Evolutionary conservation across 495 filamentous ascomycete species (phyloP).

Genomic region (Aspergillus baeticus): DNA sequence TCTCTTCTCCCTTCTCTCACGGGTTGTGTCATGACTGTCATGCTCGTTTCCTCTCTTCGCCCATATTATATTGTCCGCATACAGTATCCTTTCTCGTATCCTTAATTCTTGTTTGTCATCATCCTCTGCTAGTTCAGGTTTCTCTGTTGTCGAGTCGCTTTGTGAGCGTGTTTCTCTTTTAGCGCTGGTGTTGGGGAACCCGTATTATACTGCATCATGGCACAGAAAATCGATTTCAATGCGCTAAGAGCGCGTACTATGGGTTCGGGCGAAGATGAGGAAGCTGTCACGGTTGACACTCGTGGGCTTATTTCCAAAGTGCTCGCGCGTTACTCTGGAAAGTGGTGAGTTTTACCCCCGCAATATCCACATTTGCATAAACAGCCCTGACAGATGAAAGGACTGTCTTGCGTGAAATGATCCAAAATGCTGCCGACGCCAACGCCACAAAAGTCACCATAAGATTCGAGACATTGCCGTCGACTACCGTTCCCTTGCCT

Average conservation of each 20-base stretch:
- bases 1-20: too few species aligned
- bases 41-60: too few species aligned
- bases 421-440: slow-evolving; percentile 97
- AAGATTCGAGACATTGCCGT: slow-evolving; percentile 85
- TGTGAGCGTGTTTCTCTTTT: neutral
- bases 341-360: slow-evolving; percentile 54
- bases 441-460: slow-evolving; percentile 86
- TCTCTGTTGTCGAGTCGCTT: neutral
- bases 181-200: neutral
- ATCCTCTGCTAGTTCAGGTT: neutral
- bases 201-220: slow-evolving; percentile 43
- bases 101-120: too few species aligned
- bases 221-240: slow-evolving; percentile 68
- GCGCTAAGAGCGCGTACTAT: slow-evolving; percentile 83
- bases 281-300: slow-evolving; percentile 98
- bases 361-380: neutral
- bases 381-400: slow-evolving; percentile 24
- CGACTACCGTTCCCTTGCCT: slow-evolving; percentile 70
- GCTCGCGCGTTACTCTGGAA: slow-evolving; percentile 89
- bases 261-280: slow-evolving; percentile 81
- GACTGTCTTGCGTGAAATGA: slow-evolving; percentile 80
- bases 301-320: slow-evolving; percentile 97
- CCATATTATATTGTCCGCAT: too few species aligned
- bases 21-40: too few species aligned
- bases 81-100: too few species aligned